Base-by-base conservation (phyloP, 768 basidiomycete genomes). In the Leccinum olivaceopallidum region DNA sequence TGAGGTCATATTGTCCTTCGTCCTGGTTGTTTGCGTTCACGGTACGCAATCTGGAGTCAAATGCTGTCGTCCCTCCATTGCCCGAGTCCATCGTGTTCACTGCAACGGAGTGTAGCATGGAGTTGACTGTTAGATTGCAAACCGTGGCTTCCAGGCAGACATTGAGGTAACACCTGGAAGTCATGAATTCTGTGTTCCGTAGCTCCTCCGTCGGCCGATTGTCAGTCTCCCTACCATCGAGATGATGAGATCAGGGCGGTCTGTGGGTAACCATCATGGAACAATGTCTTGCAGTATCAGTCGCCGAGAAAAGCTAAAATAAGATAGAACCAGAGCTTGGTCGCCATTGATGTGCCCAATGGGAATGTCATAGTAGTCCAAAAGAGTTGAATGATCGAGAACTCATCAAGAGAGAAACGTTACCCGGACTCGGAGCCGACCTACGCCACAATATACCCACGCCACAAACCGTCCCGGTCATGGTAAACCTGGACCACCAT, bases 241-340 rank as follows among this genome's bases (percentile, higher is more conserved):
- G 81, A 75, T 99, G 30, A 32, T 32, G 30, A 26, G 32, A 34
- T 34, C 97, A 4, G 97, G 95, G 20, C 84, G 83, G 30, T 92
- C 86, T 4, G 88, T 85, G 4, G 89, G 83, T 13, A 96, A 96
- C 96, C 97, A 99, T 95, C 97, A 99, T 3, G 98, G 79, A 4
- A 98, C 80, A 69, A 92, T 86, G 68, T 98, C 97, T 63, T 98
- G 93, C 52, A 88, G 86, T 37, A 89, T 78, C 56, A 98, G 76
- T 44, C 92, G 85, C 48, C 96, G 86, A 2, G 97, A 92, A 67
- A 98, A 97, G 64, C 86, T 89, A 64, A 99, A 81, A 65, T 99
- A 97, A 2, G 94, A 86, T 53, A 96, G 78, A 66, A 89, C 81
- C 8, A 30, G 28, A 30, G 28, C 28, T 30, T 30, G 28, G 28